A percentile compares a stretch with the other conserved stretches of the same genome.
These are phyloP conservation scores for Erysimum pusillum DNA, from an alignment of 441 rosid species.

Conservation along the genomic window DNA sequence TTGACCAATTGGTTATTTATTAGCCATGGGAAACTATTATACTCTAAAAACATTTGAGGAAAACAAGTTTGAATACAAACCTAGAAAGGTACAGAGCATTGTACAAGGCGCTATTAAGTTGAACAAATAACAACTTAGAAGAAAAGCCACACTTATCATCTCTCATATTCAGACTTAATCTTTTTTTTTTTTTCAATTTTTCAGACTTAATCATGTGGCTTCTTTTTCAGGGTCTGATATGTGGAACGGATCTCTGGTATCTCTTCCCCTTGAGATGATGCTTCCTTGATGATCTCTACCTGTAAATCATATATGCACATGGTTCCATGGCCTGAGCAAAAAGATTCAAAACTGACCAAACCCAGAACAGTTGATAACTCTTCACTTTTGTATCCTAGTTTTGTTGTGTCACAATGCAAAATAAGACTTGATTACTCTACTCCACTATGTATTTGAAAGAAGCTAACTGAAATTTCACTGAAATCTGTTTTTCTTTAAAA, in stretches of 20 bases:
- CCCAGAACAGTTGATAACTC: conserved; percentile 28
- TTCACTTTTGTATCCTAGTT: conserved; percentile 25
- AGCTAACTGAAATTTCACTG: conserved; percentile 24
- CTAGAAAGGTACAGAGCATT: conserved; percentile 25
- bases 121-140: conserved; percentile 25
- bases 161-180: conserved; percentile 44
- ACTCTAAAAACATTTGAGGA: conserved; percentile 27
- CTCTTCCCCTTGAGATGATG: conserved; percentile 45
- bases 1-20: conserved; percentile 31
- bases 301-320: conserved; percentile 31
- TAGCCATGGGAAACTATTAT: conserved; percentile 25
- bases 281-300: conserved; percentile 61
- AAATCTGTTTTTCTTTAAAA: conserved; percentile 9
- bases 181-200: too few relatives aligned
- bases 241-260: conserved; percentile 55
- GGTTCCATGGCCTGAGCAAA: conserved; percentile 4
- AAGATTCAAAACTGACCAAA: conserved; percentile 18
- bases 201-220: conserved; percentile 54
- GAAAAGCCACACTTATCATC: conserved; percentile 3
- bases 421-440: conserved; percentile 21
- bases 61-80: conserved; percentile 26
- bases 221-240: conserved; percentile 54
- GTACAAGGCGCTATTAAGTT: conserved; percentile 16
- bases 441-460: conserved; percentile 18
- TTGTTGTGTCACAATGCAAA: conserved; percentile 19